Evolutionary conservation across 2,329 filamentous ascomycete species (phyloP), one percentile per base, ranked within the genome.

Genomic region (Coleophoma crateriformis): DNA sequence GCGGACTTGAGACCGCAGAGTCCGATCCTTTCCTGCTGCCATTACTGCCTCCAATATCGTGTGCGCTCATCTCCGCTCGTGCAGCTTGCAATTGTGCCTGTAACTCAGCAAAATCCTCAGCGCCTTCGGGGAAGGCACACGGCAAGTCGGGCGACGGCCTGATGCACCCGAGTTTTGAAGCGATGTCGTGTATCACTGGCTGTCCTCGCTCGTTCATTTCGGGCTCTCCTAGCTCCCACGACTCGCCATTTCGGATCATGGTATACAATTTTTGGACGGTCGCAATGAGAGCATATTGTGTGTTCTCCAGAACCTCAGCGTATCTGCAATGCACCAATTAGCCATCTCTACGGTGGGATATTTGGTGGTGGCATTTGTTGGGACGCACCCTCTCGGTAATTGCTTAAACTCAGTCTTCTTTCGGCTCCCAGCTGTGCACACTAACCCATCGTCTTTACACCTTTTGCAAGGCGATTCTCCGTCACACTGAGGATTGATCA

Each of bases 361-460:
- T 27, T 27, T 10, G 5, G 6, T 27, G 27, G 27, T 19, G 27
- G 27, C 27, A 27, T 2, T 7, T 7, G 27, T 27, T 34, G 47
- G 13, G 17, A 63, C 75, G 51, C 73, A 83, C 74, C 81, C 81
- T 70, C 77, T 69, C 11, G 81, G 81, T 43, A 84, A 64, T 66
- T 84, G 80, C 69, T 85, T 85, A 64, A 81, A 84, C 59, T 84
- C 81, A n/a, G 79, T 80, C 77, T 84, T 84, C 62, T 84, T 84
- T 54, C 81, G 71, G 13, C 79, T 76, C 7, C 81, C 81, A 14
- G 80, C 79, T 7, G 78, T 83, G 66, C 81, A 84, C 17, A 84
- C 78, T 7, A 83, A 69, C 14, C 79, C 79, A 53, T 85, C 81
- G 57, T 84, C 80, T 65, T 82, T 84, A 64, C 81, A 85, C 59